Base-by-base conservation (phyloP, 768 basidiomycete species). In the Crepidotus variabilis region DNA sequence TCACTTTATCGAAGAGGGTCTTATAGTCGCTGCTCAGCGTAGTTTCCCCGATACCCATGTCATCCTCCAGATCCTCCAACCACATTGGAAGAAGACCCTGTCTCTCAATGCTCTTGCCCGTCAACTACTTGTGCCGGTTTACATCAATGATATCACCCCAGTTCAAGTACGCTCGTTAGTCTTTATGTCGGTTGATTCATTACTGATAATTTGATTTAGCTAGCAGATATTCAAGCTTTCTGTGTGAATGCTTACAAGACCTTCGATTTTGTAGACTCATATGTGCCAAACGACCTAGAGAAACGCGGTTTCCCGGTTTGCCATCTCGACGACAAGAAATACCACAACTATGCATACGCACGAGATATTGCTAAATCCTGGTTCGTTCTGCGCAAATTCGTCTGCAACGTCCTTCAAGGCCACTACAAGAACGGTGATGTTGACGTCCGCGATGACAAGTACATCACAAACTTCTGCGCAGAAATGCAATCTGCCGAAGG, bases 11-110 rank as follows among this genome's bases (percentile, higher is more conserved):
- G 70, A 71, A 50, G 70, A 71, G 54, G 67, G 62, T 21, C 55
- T 65, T 39, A 69, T 71, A 53, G 66, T 71, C 22, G 67, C 66
- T n/a, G 65, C 69, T 13, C 61, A 68, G 49, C 70, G 70, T 24
- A 60, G 52, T 6, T 58, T 71, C 33, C 54, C 53, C 6, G 57
- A 63, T 6, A 28, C 33, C 46, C 69, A 71, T 52, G 56, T 67
- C 22, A 56, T 70, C n/a, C 66, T 63, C 59, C 50, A 63, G n/a
- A 63, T 71, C 9, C 55, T 71, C 28, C 57, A 65, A 23, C 65
- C 66, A 10, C 70, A 70, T 47, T 71, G 70, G 70, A 60, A 51
- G 13, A 67, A 57, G 9, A 71, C 70, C 4, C 63, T 71, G 1
- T 66, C 67, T 11, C 56, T 71, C 32, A 71, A 71, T 58, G 55